phyloP scores from a whole-genome alignment of 345 rosid genomes.

The Garcia nutans region DNA sequence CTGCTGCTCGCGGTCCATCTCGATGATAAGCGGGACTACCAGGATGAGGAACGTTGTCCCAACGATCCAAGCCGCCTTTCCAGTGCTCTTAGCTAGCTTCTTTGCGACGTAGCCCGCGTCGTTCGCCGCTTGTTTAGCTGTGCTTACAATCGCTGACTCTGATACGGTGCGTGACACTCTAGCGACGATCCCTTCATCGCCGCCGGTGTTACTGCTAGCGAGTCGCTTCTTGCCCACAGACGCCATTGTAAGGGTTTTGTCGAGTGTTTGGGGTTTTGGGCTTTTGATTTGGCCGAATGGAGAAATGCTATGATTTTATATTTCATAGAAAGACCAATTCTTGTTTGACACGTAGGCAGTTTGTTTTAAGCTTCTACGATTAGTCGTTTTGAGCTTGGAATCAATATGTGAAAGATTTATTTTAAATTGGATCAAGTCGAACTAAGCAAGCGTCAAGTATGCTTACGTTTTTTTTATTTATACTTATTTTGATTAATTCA shows the following conservation, averaged over 20 bases:
- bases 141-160: conserved; percentile 25
- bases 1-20: conserved; percentile 68
- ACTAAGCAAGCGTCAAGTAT: too few relatives aligned
- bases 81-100: conserved; percentile 73
- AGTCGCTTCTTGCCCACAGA: conserved; percentile 24
- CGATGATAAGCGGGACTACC: conserved; percentile 60
- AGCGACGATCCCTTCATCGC: conserved; percentile 21
- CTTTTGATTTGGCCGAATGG: background rate
- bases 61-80: conserved; percentile 82
- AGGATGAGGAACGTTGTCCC: conserved; percentile 76
- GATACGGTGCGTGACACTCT: conserved; percentile 25
- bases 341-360: background rate
- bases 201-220: background rate
- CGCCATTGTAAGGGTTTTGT: conserved; percentile 13
- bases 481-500: too few relatives aligned
- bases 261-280: background rate
- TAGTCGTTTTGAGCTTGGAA: too few relatives aligned
- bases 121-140: conserved; percentile 44
- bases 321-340: background rate
- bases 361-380: too few relatives aligned
- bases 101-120: conserved; percentile 61
- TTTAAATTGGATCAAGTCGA: too few relatives aligned
- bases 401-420: too few relatives aligned
- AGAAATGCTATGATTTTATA: background rate
- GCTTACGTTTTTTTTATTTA: too few relatives aligned